Evolutionary conservation across 2,329 filamentous ascomycete species (phyloP).

Genomic region (Talaromyces amestolkiae): DNA sequence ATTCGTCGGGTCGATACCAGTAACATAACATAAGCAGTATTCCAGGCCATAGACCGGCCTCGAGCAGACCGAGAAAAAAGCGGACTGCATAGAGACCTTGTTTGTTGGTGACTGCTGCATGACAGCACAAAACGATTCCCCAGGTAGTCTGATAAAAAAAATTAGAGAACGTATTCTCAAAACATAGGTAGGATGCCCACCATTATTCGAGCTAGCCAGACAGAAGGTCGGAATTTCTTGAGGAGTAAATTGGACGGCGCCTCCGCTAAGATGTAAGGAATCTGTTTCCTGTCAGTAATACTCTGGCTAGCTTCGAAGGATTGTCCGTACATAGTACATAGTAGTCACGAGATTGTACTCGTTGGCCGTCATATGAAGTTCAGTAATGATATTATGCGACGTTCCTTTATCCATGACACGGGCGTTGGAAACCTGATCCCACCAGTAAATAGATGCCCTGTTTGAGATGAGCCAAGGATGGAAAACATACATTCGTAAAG

Average conservation of each 20-base stretch:
- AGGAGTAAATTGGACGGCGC: constrained; percentile 29
- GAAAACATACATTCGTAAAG: neutral
- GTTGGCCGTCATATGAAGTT: constrained; percentile 31
- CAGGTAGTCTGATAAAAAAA: neutral
- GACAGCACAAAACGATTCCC: constrained; percentile 33
- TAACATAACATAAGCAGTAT: neutral
- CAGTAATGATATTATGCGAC: constrained; percentile 25
- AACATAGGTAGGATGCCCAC: neutral
- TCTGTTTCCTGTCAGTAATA: constrained; percentile 11
- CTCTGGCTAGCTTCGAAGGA: neutral
- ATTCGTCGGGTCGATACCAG: neutral
- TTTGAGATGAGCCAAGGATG: neutral
- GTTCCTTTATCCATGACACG: constrained; percentile 38
- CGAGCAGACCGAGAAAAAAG: constrained; percentile 40
- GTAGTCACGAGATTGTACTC: constrained; percentile 35
- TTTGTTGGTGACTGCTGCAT: constrained; percentile 40
- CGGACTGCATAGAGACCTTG: constrained; percentile 39
- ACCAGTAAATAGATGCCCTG: constrained; percentile 25
- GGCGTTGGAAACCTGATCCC: constrained; percentile 31
- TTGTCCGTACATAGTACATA: constrained; percentile 34
- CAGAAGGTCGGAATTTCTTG: constrained; percentile 28
- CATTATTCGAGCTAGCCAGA: neutral
- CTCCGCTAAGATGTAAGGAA: constrained; percentile 27
- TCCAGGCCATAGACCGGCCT: constrained; percentile 20
- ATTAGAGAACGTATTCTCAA: neutral